Evolutionary conservation across 2,329 filamentous ascomycete genomes (phyloP), one percentile per base, ranked within the genome.

Genomic region (Cladophialophora yegresii): DNA sequence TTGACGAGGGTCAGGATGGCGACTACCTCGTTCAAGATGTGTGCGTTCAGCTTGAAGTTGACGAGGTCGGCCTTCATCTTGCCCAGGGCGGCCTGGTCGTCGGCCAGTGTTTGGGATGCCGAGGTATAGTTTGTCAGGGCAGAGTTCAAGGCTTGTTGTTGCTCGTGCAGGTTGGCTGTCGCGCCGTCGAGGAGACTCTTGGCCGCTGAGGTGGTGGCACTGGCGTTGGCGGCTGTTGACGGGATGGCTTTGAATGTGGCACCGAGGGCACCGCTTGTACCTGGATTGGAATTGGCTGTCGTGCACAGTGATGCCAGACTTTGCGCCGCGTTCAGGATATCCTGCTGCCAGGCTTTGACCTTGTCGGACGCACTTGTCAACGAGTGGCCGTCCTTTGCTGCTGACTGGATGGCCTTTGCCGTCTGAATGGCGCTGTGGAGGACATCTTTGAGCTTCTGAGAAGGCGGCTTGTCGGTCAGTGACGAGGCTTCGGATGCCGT

Each of bases 1-100:
- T 50, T 50, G 20, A 50, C 20, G 10, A 50, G 47, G 47, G 47
- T 50, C 47, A 50, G n/a, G 47, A 50, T 50, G 23, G 47, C 47
- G 8, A 50, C 47, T 3, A 50, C 47, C 23, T 50, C 47, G 23
- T 50, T n/a, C 47, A 50, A 7, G 9, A 20, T 50, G n/a, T 13
- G 47, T 4, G 47, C 47, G 20, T 50, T 50, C 12, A 12, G 47
- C 12, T 50, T 22, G 47, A 50, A 50, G 47, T 16, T 50, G 12
- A 50, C 8, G 9, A 50, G 23, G 47, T 50, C 47, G 23, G 47
- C 47, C 22, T 50, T 50, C 47, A 50, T n/a, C 47, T 50, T 50
- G 20, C 47, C 47, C 20, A 50, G 10, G n/a, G 20, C 20, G 4
- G 47, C 47, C 47, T 50, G 47, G 47, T 50, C 47, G 47, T 50